Conservation (phyloP, 176 grass and related monocot genomes). For the Lolium multiflorum region DNA sequence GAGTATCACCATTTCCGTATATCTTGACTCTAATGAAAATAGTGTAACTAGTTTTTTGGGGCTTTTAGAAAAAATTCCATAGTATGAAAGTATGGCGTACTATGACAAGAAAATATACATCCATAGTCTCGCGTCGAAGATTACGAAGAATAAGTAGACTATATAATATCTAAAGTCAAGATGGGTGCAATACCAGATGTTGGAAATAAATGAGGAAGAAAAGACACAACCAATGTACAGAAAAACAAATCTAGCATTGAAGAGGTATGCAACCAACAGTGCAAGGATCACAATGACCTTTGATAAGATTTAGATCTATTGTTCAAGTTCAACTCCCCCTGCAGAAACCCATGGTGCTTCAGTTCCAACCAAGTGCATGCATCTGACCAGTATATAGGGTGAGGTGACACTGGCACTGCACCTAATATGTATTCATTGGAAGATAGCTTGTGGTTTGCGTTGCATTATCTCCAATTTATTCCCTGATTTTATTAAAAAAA, state of each 20-base stretch:
- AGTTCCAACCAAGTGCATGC: slow-evolving; percentile 48
- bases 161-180: neutral
- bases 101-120: neutral
- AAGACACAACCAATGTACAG: neutral
- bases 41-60: neutral
- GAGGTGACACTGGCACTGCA: slow-evolving; percentile 43
- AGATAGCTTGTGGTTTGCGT: slow-evolving; percentile 25
- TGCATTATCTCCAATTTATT: slow-evolving; percentile 20
- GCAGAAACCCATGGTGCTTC: neutral
- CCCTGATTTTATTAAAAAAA: neutral
- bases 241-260: slow-evolving; percentile 23
- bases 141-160: neutral
- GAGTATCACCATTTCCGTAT: too few species aligned
- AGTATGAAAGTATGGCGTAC: neutral
- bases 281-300: slow-evolving; percentile 7
- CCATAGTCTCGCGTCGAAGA: neutral
- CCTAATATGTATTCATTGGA: slow-evolving; percentile 39
- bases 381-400: slow-evolving; percentile 35
- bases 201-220: neutral
- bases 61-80: neutral
- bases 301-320: neutral
- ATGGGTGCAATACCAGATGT: neutral
- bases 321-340: slow-evolving; percentile 31
- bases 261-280: slow-evolving; percentile 21
- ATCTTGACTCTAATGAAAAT: neutral